A percentile compares a stretch with the other conserved stretches of the same genome.
Evolutionary conservation across 1,284 basidiomycete species (phyloP).

Genomic region (Ganoderma multipileum): DNA sequence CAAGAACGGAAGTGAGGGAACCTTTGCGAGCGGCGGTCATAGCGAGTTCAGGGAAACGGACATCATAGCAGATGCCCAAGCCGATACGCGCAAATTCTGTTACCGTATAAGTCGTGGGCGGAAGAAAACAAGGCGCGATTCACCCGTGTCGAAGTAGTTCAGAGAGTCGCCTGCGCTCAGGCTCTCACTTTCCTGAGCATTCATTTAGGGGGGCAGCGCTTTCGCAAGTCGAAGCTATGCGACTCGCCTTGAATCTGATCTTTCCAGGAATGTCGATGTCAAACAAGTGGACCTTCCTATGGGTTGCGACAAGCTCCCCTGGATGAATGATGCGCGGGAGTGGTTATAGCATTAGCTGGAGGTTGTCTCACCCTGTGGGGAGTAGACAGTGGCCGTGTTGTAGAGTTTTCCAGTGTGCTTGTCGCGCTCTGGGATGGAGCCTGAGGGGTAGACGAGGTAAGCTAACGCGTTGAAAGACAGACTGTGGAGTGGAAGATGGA

Average conservation of each 20-base stretch:
- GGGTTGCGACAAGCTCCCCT: slow-evolving; percentile 88
- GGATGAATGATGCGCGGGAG: neutral
- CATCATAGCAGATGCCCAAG: slow-evolving; percentile 91
- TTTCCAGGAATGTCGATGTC: slow-evolving; percentile 98
- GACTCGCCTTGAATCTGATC: slow-evolving; percentile 89
- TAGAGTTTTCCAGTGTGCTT: slow-evolving; percentile 73
- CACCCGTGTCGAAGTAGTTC: slow-evolving; percentile 91
- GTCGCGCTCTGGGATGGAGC: slow-evolving; percentile 90
- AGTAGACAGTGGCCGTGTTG: slow-evolving; percentile 93
- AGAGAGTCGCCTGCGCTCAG: slow-evolving; percentile 81
- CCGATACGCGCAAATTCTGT: slow-evolving; percentile 89
- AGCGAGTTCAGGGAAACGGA: slow-evolving; percentile 95
- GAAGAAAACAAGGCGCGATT: neutral
- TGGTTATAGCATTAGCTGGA: neutral
- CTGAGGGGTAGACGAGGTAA: slow-evolving; percentile 44
- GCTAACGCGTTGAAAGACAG: neutral
- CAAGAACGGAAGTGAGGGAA: slow-evolving; percentile 36
- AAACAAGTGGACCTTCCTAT: slow-evolving; percentile 97
- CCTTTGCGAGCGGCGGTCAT: slow-evolving; percentile 91
- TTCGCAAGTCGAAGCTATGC: slow-evolving; percentile 6
- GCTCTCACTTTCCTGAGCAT: slow-evolving; percentile 87
- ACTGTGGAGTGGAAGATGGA: neutral
- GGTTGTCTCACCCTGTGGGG: slow-evolving; percentile 71
- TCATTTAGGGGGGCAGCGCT: neutral
- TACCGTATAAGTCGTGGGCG: neutral